phyloP scores from a whole-genome alignment of 1,284 basidiomycete genomes.

The Sparassis latifolia region DNA sequence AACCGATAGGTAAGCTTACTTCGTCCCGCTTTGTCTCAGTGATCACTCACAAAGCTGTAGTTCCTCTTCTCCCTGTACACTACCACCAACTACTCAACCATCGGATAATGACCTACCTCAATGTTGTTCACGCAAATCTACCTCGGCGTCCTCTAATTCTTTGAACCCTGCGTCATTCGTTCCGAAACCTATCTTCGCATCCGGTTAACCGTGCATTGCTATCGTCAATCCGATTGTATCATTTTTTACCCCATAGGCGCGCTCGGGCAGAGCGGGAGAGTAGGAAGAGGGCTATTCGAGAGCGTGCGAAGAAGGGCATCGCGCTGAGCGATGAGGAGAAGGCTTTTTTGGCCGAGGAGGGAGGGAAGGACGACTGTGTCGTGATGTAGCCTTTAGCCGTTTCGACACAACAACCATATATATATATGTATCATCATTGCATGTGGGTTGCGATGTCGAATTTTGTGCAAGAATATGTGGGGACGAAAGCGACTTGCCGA shows the following conservation, averaged over 20 bases:
- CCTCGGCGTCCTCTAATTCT: constrained; percentile 8
- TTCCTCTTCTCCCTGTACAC: constrained; percentile 25
- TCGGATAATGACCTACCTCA: constrained; percentile 13
- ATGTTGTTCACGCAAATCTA: constrained; percentile 21
- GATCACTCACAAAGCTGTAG: constrained; percentile 64
- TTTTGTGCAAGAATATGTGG: too few relatives aligned
- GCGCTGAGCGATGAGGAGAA: constrained; percentile 47
- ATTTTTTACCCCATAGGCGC: constrained; percentile 38
- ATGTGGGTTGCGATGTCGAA: too few relatives aligned
- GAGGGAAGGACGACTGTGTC: constrained; percentile 43
- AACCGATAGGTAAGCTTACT: constrained; percentile 58
- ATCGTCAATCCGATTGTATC: constrained; percentile 12
- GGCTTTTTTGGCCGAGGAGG: constrained; percentile 44
- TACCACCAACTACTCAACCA: constrained; percentile 8
- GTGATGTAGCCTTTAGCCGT: constrained; percentile 38
- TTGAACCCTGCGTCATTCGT: constrained; percentile 42
- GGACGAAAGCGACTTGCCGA: too few relatives aligned
- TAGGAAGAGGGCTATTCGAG: constrained; percentile 56
- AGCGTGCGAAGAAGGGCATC: constrained; percentile 64
- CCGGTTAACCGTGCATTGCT: constrained; percentile 37
- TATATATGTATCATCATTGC: too few relatives aligned
- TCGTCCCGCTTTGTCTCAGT: constrained; percentile 32
- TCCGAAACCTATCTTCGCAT: constrained; percentile 58
- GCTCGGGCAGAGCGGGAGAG: constrained; percentile 67
- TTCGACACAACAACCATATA: too few relatives aligned